A percentile compares a stretch with the other conserved stretches of the same genome.
phyloP scores from a whole-genome alignment of 2,329 filamentous ascomycete species.

The Dothideomycetes sp. region DNA sequence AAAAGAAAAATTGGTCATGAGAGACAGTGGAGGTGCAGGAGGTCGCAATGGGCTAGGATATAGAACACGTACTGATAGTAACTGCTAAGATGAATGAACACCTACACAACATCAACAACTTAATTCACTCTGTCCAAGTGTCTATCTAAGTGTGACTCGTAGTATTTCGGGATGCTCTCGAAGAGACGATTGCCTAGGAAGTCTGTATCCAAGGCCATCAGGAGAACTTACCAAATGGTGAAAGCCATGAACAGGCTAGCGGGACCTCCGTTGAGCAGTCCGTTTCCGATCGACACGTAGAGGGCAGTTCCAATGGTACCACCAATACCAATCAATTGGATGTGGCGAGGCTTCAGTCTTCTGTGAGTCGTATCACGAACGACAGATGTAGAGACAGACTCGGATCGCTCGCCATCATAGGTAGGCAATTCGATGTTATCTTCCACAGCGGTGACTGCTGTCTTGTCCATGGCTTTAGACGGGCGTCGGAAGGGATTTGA shows the following conservation, averaged over 20 bases:
- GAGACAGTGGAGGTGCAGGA: no score
- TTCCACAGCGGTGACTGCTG: no score
- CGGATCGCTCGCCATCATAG: conserved; percentile 1
- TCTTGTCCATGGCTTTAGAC: not conserved
- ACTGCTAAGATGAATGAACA: conserved; percentile 31
- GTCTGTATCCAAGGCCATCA: no score
- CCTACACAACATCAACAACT: conserved; percentile 21
- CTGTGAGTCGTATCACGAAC: conserved; percentile 26
- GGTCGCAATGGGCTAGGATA: no score
- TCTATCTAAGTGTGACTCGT: no score
- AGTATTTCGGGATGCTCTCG: no score
- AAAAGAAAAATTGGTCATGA: no score
- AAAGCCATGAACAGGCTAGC: conserved; percentile 36
- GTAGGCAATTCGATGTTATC: conserved; percentile 1
- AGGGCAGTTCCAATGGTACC: conserved; percentile 37
- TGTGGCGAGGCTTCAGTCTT: conserved; percentile 33
- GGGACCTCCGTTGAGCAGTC: conserved; percentile 35
- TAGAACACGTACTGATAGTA: conserved; percentile 30
- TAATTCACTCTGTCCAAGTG: no score
- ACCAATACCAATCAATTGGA: conserved; percentile 32
- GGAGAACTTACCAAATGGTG: conserved; percentile 25
- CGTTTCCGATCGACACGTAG: conserved; percentile 35
- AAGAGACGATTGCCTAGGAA: no score
- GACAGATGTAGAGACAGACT: not conserved
- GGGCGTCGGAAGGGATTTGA: not conserved